Percentiles rank a stretch among this genome's conserved stretches.
Conservation (phyloP, 306 rosid species). For the Crotalaria pallida region DNA sequence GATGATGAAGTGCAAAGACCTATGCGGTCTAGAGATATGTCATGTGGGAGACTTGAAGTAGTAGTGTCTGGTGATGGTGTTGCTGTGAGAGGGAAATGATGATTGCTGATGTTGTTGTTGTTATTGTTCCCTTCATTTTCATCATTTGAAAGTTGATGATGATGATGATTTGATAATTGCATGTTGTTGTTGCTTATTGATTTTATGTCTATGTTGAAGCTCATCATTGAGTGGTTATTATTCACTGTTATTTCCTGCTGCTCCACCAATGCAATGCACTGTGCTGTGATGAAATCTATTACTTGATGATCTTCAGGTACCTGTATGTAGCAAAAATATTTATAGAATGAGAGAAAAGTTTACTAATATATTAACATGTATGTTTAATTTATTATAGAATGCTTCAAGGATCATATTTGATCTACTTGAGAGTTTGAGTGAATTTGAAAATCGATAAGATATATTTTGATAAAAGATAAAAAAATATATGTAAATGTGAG, state of each 20-base stretch:
- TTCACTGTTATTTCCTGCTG: constrained; percentile 41
- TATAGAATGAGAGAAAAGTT: neutral
- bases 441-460: no score
- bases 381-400: no score
- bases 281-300: constrained; percentile 53
- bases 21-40: constrained; percentile 35
- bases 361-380: neutral
- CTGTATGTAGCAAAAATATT: constrained; percentile 31
- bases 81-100: neutral
- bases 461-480: no score
- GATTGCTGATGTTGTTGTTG: constrained; percentile 23
- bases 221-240: constrained; percentile 27
- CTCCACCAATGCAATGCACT: constrained; percentile 43
- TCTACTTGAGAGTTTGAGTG: no score
- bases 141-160: constrained; percentile 21
- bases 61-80: constrained; percentile 39
- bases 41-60: constrained; percentile 37
- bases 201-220: constrained; percentile 31
- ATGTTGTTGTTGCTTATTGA: constrained; percentile 36
- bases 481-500: no score
- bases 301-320: constrained; percentile 69
- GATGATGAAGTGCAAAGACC: constrained; percentile 39
- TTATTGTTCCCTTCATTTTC: constrained; percentile 40
- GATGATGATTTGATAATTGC: constrained; percentile 34
- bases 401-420: no score